Evolutionary conservation across 2,329 filamentous ascomycete genomes (phyloP), one percentile per base, ranked within the genome.

Genomic region (Chaetomium sp.): DNA sequence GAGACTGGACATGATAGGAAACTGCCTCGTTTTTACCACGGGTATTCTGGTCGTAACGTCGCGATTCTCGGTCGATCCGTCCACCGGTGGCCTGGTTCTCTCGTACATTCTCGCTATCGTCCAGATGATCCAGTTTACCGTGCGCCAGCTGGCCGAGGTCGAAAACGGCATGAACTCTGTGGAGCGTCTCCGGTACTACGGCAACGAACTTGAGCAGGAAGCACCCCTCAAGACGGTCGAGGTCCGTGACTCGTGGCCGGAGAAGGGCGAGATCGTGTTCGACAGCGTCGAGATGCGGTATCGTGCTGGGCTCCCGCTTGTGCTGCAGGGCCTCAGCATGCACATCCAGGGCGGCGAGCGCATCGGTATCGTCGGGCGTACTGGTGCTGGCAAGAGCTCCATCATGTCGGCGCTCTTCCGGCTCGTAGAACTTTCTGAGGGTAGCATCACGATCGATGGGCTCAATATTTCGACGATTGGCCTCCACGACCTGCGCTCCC

Each of bases 81-180:
- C 88, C 49, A 95, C 90, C 54, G 86, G 84, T 46, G 94, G 94
- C 19, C 76, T 97, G 41, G 91, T 97, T 0, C 79, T 99, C 27
- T 94, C 88, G 47, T 97, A 97, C 71, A 95, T 97, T 67, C 79
- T 99, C 14, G 82, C 87, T 11, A 95, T 96, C 66, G 91, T 95
- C 14, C 89, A 95, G 70, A 91, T 96, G 87, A 86, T 97, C 61
- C 92, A 96, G 68, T 96, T 96, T 71, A 92, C 90, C 0, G 89
- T 97, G 14, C 84, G 94, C 14, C 92, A 97, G 71, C 79, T 96
- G 6, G 92, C 92, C 33, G 92, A 96, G 70, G 90, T 97, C 7
- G 92, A 97, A 71, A 97, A 96, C 72, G 90, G 91, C 67, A 97
- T 97, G 92, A 97, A 96, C 69, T 86, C 91, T 0, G 94, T 95